Evolutionary conservation across 164 flowering plant genomes (phyloP), one percentile per base, ranked within the genome.

Genomic region (Sedum album): DNA sequence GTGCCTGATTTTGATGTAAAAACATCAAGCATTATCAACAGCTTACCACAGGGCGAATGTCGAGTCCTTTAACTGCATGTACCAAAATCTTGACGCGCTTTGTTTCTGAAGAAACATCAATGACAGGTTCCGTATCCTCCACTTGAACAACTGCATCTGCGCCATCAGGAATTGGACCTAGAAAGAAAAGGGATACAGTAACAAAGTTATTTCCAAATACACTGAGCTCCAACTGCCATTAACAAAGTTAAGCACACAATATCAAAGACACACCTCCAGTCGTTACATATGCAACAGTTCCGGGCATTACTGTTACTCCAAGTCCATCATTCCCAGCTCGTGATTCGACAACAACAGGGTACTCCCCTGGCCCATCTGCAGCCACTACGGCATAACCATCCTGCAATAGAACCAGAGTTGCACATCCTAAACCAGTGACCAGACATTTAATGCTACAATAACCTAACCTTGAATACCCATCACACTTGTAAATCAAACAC

Each of bases 371-470:
- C 23, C 98, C 97, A 85, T 94, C 97, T 8, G 98, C 85, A 72
- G 93, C 86, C 80, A 91, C 81, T 28, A 94, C 95, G 1, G 98
- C 98, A 83, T 86, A 94, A 60, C 98, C 98, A 81, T 94, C 98
- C 98, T 91, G 75, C 76, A 67, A 31, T 51, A 36, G 11, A 39
- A 55, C 31, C 60, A 55, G 14, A 25, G 5, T 13, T 31, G 6
- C 18, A 60, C 6, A 60, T 5, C 65, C 31, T 64, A 4, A 64
- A 35, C 25, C 42, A 15, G 15, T 17, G 39, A 38, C 42, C 4
- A 21, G 7, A 28, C 18, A 17, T 63, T 13, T 20, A 38, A 6
- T 33, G 42, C 38, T 33, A 42, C 42, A 63, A 1, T 25, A 14
- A 31, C 18, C 65, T 20, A 26, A 35, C 65, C 4, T 13, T 20